phyloP scores from a whole-genome alignment of 805 yeast species.

The Zygosaccharomyces gambellarensis region DNA sequence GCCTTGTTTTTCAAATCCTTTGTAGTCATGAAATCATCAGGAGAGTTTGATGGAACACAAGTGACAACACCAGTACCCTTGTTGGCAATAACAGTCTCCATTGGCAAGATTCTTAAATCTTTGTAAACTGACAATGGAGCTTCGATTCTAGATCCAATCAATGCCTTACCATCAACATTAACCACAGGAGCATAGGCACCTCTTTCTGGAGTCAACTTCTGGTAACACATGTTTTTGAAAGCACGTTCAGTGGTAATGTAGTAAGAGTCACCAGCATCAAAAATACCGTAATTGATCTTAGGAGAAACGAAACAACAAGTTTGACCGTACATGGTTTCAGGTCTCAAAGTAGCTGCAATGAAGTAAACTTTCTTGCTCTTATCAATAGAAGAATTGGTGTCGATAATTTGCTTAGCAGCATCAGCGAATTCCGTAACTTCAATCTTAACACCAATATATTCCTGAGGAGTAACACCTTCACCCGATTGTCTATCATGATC shows the following conservation, averaged over 20 bases:
- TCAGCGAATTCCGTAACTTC: conserved; percentile 54
- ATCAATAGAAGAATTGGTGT: conserved; percentile 35
- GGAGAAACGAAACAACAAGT: conserved; percentile 97
- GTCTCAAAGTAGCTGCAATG: conserved; percentile 96
- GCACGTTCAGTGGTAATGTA: conserved; percentile 91
- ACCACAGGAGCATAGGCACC: conserved; percentile 65
- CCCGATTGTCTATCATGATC: conserved; percentile 97
- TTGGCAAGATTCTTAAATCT: conserved; percentile 81
- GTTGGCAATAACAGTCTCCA: conserved; percentile 91
- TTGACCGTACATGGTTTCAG: conserved; percentile 99
- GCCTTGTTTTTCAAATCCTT: conserved; percentile 83
- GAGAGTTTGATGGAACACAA: conserved; percentile 98
- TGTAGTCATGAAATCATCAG: conserved; percentile 90
- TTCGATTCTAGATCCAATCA: conserved; percentile 79
- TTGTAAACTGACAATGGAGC: conserved; percentile 76
- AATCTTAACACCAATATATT: conserved; percentile 90
- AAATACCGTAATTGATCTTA: conserved; percentile 85
- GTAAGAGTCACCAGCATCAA: conserved; percentile 72
- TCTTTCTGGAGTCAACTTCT: conserved; percentile 83
- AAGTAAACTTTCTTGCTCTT: conserved; percentile 64
- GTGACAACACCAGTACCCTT: conserved; percentile 99
- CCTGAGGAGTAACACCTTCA: conserved; percentile 96
- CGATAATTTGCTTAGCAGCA: conserved; percentile 38
- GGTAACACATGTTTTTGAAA: conserved; percentile 95
- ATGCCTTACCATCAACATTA: conserved; percentile 59